phyloP scores from a whole-genome alignment of 169 alveolate species.

The Perkinsus olseni region DNA sequence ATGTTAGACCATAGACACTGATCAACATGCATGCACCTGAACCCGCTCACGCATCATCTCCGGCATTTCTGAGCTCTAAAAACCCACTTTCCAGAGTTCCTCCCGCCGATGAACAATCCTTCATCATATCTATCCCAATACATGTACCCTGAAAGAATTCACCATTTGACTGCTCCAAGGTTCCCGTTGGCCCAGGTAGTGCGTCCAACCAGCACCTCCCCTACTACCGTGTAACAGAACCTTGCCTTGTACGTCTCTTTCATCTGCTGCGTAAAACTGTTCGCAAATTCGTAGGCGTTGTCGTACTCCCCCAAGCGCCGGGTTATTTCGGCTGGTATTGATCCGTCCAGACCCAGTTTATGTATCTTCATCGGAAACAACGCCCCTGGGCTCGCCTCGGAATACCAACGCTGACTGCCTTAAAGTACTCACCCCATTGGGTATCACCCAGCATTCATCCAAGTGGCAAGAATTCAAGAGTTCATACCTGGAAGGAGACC shows the following conservation, averaged over 20 bases:
- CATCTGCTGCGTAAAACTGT: not conserved
- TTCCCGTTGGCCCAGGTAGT: not conserved
- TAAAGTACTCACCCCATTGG: not conserved
- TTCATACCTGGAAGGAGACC: not conserved
- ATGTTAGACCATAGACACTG: constrained; percentile 9
- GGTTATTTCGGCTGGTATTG: not conserved
- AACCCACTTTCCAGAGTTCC: not conserved
- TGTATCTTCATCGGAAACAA: not conserved
- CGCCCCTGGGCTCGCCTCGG: not conserved
- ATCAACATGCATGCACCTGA: constrained; percentile 5
- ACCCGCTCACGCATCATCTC: not conserved
- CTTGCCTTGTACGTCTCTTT: not conserved
- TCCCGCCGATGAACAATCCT: not conserved
- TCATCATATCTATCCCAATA: constrained; percentile 17
- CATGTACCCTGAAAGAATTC: not conserved
- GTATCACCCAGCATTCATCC: not conserved
- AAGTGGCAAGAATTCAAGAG: not conserved
- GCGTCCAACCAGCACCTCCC: not conserved
- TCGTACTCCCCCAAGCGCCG: not conserved
- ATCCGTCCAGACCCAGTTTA: not conserved
- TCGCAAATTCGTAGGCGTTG: not conserved
- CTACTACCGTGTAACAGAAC: not conserved
- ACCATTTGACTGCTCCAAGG: too few species aligned
- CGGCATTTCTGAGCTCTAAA: not conserved
- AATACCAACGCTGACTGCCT: not conserved